These are phyloP conservation scores for Luvunga scandens DNA, from an alignment of 345 rosid species.

Conservation along the genomic window DNA sequence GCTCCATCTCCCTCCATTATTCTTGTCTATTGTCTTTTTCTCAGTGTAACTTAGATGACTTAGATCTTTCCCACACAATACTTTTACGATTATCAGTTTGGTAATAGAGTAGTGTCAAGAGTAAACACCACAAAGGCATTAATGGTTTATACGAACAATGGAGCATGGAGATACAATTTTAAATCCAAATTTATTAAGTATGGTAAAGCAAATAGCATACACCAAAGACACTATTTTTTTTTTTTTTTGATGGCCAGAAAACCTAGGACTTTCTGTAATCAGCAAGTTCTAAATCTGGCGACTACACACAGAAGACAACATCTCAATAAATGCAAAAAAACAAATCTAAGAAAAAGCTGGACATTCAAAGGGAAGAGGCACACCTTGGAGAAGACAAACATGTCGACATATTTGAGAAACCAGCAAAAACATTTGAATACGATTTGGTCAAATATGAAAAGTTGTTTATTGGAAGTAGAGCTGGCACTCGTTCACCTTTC, in stretches of 20 bases:
- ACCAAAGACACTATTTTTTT: no score
- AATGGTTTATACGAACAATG: background rate
- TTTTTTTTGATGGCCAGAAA: background rate
- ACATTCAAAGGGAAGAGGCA: background rate
- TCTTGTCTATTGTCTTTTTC: background rate
- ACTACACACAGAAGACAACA: background rate
- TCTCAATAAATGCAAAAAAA: background rate
- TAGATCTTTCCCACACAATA: background rate
- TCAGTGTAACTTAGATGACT: background rate
- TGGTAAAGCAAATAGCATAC: background rate
- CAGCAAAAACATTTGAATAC: constrained; percentile 71
- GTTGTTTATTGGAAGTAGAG: constrained; percentile 59
- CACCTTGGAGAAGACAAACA: constrained; percentile 52
- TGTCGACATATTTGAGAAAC: constrained; percentile 45
- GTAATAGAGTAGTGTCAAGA: background rate
- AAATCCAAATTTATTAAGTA: background rate
- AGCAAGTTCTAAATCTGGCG: background rate
- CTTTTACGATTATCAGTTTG: background rate
- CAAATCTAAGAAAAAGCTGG: background rate
- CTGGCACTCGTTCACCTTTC: constrained; percentile 68
- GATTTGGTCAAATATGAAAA: constrained; percentile 79
- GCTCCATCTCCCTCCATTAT: background rate
- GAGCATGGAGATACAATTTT: background rate
- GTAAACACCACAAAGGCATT: background rate
- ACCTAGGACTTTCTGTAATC: background rate